Evolutionary conservation across 2,329 filamentous ascomycete species (phyloP), one percentile per base, ranked within the genome.

Genomic region (Fusarium gaditjirri): DNA sequence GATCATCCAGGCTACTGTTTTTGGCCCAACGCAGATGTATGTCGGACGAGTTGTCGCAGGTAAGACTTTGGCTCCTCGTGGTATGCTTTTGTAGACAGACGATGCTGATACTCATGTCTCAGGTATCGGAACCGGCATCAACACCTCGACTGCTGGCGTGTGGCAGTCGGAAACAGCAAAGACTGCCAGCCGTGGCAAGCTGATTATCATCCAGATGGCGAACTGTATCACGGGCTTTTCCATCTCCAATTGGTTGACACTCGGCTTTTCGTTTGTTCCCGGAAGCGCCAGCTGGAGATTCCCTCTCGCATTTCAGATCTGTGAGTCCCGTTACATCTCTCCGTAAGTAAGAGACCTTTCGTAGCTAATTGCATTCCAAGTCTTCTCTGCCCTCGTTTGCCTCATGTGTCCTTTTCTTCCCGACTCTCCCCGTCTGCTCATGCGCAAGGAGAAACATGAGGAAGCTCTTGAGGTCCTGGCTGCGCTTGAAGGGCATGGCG

Each of bases 101-200:
- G 10, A 21, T 29, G 11, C 50, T 53, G 5, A 53, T 27, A 53
- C 19, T 19, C 19, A 38, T 27, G 2, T 5, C 19, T n/a, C 23
- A 53, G 50, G 52, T 14, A 43, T 55, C 8, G 52, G 52, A 31
- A 55, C 38, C 5, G 52, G 52, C 16, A 43, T 55, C 5, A 55
- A 55, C 8, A 55, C 52, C 8, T 33, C 52, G 6, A 55, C 52
- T 55, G 52, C 52, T 27, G 38, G 38, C 2, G 29, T 55, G 6
- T 55, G 52, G 52, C 52, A 55, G 29, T 42, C 52, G 5, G 52
- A 55, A 29, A 55, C 52, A 19, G 38, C 52, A 14, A 41, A 41
- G 38, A 33, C 52, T 8, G n/a, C 38, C n/a, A 42, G 36, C 38
- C 52, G 52, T 33, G 38, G 52, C 14, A 55, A 55, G 11, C 38